Evolutionary conservation across 306 rosid genomes (phyloP).

Genomic region (Inga leiocalycina): DNA sequence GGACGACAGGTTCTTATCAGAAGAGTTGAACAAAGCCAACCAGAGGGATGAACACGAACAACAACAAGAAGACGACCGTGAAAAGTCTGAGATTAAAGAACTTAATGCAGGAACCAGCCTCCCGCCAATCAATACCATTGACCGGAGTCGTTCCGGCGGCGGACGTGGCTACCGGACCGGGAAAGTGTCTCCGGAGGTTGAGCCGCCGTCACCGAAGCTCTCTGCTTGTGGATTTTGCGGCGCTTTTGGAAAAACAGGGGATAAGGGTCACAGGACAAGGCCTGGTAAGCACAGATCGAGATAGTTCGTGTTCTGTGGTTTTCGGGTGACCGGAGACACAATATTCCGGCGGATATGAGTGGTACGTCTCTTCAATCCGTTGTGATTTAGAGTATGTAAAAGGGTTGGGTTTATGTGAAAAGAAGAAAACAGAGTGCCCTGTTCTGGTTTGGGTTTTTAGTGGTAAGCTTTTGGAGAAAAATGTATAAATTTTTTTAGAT

Average conservation of each 20-base stretch:
- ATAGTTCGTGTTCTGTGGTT: constrained; percentile 4
- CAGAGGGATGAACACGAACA: constrained; percentile 25
- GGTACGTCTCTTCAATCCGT: background rate
- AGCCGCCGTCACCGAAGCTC: constrained; percentile 86
- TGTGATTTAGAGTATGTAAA: background rate
- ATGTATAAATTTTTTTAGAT: background rate
- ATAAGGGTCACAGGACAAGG: constrained; percentile 45
- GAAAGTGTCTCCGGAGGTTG: constrained; percentile 62
- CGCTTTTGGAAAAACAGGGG: constrained; percentile 52
- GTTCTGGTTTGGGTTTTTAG: background rate
- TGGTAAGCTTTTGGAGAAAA: background rate
- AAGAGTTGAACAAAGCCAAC: constrained; percentile 48
- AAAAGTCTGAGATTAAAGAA: constrained; percentile 15
- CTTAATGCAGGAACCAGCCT: constrained; percentile 6
- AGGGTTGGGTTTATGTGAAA: background rate
- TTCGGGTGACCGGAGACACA: constrained; percentile 22
- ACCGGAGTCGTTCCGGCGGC: constrained; percentile 65
- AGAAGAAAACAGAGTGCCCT: background rate
- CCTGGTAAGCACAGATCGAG: constrained; percentile 49
- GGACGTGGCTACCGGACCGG: constrained; percentile 62
- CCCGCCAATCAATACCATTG: constrained; percentile 41
- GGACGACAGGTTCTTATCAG: constrained; percentile 69
- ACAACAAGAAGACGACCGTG: constrained; percentile 4
- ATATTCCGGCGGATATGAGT: constrained; percentile 22
- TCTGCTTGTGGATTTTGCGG: constrained; percentile 75